These are phyloP conservation scores for Candida qinlingensis DNA, from an alignment of 805 yeast species.

Conservation along the genomic window DNA sequence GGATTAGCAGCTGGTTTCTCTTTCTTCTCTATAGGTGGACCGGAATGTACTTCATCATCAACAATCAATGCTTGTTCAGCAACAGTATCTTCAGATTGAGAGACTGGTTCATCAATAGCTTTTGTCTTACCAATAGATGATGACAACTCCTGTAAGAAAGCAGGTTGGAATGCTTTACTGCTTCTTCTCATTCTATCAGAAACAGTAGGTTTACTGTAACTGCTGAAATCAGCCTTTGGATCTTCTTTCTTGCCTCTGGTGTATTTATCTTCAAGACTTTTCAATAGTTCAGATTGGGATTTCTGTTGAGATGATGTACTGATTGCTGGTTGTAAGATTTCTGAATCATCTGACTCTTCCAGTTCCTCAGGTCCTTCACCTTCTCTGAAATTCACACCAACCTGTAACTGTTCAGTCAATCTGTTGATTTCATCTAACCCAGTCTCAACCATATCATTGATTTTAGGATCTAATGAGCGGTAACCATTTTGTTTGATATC, in stretches of 20 bases:
- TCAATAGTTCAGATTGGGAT: slow-evolving; percentile 21
- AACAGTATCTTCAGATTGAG: not conserved
- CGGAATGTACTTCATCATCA: slow-evolving; percentile 1
- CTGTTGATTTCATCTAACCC: slow-evolving; percentile 29
- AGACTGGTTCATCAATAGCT: slow-evolving; percentile 9
- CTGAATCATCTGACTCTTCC: too few relatives aligned
- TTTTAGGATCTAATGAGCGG: slow-evolving; percentile 30
- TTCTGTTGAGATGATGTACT: not conserved
- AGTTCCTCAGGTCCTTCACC: not conserved
- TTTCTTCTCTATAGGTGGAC: not conserved
- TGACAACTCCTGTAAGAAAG: slow-evolving; percentile 49
- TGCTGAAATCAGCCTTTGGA: slow-evolving; percentile 15
- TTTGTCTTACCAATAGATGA: slow-evolving; percentile 41
- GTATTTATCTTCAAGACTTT: slow-evolving; percentile 39
- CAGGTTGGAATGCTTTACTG: slow-evolving; percentile 37
- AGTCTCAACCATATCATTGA: slow-evolving; percentile 35
- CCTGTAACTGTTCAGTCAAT: slow-evolving; percentile 19
- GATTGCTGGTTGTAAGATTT: not conserved
- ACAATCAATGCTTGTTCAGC: slow-evolving; percentile 1
- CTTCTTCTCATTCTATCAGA: slow-evolving; percentile 29
- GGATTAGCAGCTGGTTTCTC: slow-evolving; percentile 26
- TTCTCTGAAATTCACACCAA: slow-evolving; percentile 9
- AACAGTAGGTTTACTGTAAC: slow-evolving; percentile 17
- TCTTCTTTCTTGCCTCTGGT: slow-evolving; percentile 37
- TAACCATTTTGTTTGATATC: slow-evolving; percentile 18